A percentile compares a stretch with the other conserved stretches of the same genome.
Evolutionary conservation across 768 basidiomycete species (phyloP).

Genomic region (Trametes cubensis): DNA sequence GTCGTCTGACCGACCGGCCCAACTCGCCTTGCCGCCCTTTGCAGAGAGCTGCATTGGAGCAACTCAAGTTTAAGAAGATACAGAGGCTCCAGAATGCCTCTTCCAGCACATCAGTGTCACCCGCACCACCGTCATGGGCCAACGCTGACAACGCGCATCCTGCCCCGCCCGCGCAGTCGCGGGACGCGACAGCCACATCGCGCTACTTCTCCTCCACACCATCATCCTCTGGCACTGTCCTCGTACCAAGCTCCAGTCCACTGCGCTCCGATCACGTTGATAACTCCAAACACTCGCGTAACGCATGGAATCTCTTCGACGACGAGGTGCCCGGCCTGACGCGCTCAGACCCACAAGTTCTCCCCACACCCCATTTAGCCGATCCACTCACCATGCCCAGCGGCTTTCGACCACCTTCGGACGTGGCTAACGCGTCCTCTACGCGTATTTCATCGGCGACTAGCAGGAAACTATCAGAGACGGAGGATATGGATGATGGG

Average conservation of each 20-base stretch:
- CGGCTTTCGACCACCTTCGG: slow-evolving; percentile 51
- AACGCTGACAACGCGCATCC: slow-evolving; percentile 24
- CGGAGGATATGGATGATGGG: slow-evolving; percentile 48
- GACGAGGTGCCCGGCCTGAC: slow-evolving; percentile 49
- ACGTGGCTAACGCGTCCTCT: slow-evolving; percentile 53
- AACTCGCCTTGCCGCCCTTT: slow-evolving; percentile 18
- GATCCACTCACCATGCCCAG: slow-evolving; percentile 66
- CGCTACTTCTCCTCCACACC: slow-evolving; percentile 58
- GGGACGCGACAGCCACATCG: slow-evolving; percentile 72
- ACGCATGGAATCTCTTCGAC: slow-evolving; percentile 39
- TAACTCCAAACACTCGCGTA: slow-evolving; percentile 41
- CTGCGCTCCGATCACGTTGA: slow-evolving; percentile 43
- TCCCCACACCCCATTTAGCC: slow-evolving; percentile 30
- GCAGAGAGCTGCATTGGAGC: slow-evolving; percentile 48
- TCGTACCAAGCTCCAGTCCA: slow-evolving; percentile 81
- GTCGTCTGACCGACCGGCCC: slow-evolving; percentile 25
- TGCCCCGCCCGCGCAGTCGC: slow-evolving; percentile 64
- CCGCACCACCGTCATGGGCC: slow-evolving; percentile 27
- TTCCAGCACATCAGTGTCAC: slow-evolving; percentile 24
- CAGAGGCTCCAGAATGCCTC: slow-evolving; percentile 35
- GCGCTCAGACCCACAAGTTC: slow-evolving; percentile 42
- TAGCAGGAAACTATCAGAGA: slow-evolving; percentile 41
- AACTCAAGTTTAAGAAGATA: slow-evolving; percentile 51
- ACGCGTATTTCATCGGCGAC: slow-evolving; percentile 48
- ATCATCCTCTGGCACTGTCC: slow-evolving; percentile 55